These are phyloP conservation scores for Passiflora organensis DNA, from an alignment of 345 rosid species.

Conservation along the genomic window DNA sequence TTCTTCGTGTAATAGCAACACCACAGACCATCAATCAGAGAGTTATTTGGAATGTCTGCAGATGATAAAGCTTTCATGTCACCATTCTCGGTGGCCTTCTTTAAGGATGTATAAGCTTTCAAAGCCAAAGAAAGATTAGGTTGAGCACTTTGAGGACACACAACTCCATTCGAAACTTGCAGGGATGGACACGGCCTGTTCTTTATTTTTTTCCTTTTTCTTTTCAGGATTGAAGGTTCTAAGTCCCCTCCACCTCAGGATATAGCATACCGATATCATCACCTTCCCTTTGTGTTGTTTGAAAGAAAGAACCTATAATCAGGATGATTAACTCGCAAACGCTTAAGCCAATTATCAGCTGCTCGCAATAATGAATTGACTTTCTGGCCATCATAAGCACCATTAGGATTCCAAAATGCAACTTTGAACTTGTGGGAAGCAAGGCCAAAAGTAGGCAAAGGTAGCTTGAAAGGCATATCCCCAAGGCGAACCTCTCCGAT, in stretches of 20 bases:
- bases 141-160: not conserved
- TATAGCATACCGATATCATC: not conserved
- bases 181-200: not conserved
- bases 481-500: slow-evolving; percentile 26
- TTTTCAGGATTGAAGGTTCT: slow-evolving; percentile 9
- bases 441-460: slow-evolving; percentile 66
- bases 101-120: not conserved
- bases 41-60: slow-evolving; percentile 3
- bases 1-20: not conserved
- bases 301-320: slow-evolving; percentile 67
- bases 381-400: slow-evolving; percentile 44
- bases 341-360: slow-evolving; percentile 75
- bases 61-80: not conserved
- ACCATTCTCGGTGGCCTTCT: not conserved
- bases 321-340: slow-evolving; percentile 64
- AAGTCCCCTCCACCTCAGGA: slow-evolving; percentile 4
- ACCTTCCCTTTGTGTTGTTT: slow-evolving; percentile 31
- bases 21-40: not conserved
- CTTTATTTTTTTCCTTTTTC: not conserved
- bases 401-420: slow-evolving; percentile 66
- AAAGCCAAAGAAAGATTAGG: slow-evolving; percentile 1
- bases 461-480: slow-evolving; percentile 39
- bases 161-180: slow-evolving; percentile 5
- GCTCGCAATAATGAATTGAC: slow-evolving; percentile 46
- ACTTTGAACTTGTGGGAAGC: slow-evolving; percentile 74